These are phyloP conservation scores for Phallus indusiatus DNA, from an alignment of 768 basidiomycete species.

Conservation along the genomic window DNA sequence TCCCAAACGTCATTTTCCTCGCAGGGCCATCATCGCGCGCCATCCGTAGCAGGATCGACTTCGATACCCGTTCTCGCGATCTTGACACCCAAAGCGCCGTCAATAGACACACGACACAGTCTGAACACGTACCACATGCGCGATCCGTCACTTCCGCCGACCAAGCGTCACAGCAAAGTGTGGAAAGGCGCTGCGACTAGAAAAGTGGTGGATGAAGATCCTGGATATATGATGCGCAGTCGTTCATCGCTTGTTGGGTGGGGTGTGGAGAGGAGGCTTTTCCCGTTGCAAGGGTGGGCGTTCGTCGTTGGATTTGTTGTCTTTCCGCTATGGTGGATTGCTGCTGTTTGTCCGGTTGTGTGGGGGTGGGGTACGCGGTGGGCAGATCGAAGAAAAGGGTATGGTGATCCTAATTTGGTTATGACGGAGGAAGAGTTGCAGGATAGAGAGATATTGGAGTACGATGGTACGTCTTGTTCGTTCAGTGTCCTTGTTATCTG, in stretches of 20 bases:
- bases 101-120: constrained; percentile 39
- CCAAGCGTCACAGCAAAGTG: constrained; percentile 41
- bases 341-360: constrained; percentile 45
- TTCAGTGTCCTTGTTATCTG: not conserved
- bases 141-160: constrained; percentile 56
- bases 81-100: constrained; percentile 71
- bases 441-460: not conserved
- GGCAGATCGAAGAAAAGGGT: constrained; percentile 50
- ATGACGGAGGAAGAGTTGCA: constrained; percentile 54
- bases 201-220: constrained; percentile 40
- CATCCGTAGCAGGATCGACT: constrained; percentile 43
- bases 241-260: not conserved
- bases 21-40: constrained; percentile 11
- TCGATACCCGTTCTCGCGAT: constrained; percentile 77
- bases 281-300: constrained; percentile 60
- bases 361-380: constrained; percentile 51
- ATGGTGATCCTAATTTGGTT: constrained; percentile 68
- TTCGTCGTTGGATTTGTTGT: constrained; percentile 65
- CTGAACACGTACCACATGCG: constrained; percentile 62
- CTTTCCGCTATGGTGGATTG: constrained; percentile 60
- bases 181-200: constrained; percentile 52
- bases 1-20: not conserved
- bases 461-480: constrained; percentile 6
- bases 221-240: constrained; percentile 6
- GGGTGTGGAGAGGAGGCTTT: not conserved